Evolutionary conservation across 148 eudicot species (phyloP).

Genomic region (Beta vulgaris): DNA sequence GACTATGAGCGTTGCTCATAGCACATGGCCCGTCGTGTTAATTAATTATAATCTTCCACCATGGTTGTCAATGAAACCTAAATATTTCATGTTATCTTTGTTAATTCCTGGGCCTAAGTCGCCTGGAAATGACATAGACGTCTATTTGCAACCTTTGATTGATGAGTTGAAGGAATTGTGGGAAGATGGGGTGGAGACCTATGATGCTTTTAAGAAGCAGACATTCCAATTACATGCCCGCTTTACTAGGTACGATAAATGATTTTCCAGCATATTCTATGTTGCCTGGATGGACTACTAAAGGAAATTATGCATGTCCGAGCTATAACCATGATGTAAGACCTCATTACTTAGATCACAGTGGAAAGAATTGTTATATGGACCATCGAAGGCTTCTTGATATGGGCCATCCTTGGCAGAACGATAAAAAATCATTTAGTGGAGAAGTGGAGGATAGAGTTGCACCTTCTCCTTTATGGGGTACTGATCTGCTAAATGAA

Average conservation of each 20-base stretch:
- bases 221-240: neutral
- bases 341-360: neutral
- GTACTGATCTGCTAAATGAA: neutral
- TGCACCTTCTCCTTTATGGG: neutral
- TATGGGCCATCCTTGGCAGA: neutral
- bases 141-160: too few relatives aligned
- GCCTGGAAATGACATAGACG: too few relatives aligned
- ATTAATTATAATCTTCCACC: neutral
- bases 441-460: neutral
- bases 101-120: too few relatives aligned
- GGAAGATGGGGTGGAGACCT: too few relatives aligned
- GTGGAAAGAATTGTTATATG: neutral
- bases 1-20: neutral
- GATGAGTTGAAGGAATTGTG: too few relatives aligned
- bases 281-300: neutral
- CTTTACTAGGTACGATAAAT: neutral
- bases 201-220: neutral
- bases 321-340: neutral
- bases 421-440: neutral
- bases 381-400: neutral
- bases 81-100: neutral
- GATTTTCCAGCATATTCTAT: conserved; percentile 11
- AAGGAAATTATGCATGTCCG: conserved; percentile 7
- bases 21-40: neutral
- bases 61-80: neutral